These are phyloP conservation scores for Musa troglodytarum DNA, from an alignment of 176 grass and related monocot genomes.

Conservation along the genomic window DNA sequence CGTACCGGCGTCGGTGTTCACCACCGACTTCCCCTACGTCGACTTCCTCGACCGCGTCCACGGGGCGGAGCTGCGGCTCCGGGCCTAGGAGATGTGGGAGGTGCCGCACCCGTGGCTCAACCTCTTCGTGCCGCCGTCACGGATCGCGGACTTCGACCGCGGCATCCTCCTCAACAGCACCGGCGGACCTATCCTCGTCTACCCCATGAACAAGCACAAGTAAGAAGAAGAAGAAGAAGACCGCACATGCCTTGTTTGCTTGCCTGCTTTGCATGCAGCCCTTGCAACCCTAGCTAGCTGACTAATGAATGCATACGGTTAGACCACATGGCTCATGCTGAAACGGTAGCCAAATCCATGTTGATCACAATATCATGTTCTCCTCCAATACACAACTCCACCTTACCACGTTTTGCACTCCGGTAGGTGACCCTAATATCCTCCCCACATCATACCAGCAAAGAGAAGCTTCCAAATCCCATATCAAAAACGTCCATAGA, in stretches of 20 bases:
- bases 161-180: constrained; percentile 63
- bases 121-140: constrained; percentile 86
- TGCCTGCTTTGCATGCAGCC: not conserved
- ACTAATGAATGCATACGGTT: constrained; percentile 4
- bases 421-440: no score
- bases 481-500: not conserved
- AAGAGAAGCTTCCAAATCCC: no score
- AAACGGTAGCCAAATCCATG: no score
- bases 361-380: no score
- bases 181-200: constrained; percentile 89
- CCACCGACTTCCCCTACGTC: constrained; percentile 81
- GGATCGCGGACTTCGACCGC: constrained; percentile 70
- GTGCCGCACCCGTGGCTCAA: constrained; percentile 98
- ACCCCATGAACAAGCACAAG: constrained; percentile 98
- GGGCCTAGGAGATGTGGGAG: constrained; percentile 82
- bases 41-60: constrained; percentile 85
- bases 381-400: no score
- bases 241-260: not conserved
- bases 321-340: not conserved
- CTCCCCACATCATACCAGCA: no score
- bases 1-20: constrained; percentile 68
- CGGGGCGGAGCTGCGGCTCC: constrained; percentile 80
- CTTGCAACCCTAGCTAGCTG: not conserved
- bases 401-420: no score
- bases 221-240: constrained; percentile 8